These are phyloP conservation scores for Neofusicoccum ribis DNA, from an alignment of 2,329 filamentous ascomycete species.

Conservation along the genomic window DNA sequence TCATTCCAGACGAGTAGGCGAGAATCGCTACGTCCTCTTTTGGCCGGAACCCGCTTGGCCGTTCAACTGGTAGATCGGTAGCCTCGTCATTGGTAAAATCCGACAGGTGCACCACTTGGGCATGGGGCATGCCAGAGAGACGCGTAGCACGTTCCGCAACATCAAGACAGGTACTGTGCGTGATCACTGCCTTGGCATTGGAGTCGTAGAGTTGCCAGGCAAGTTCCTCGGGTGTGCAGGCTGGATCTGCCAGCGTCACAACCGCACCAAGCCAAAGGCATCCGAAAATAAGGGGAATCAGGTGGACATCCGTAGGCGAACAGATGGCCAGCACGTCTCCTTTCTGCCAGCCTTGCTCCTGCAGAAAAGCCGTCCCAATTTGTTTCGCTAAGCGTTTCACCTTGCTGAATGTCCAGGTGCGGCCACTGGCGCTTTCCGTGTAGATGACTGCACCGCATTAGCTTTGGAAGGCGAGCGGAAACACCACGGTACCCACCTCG, in stretches of 20 bases:
- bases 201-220: conserved; percentile 20
- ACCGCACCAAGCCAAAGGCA: conserved; percentile 29
- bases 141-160: background rate
- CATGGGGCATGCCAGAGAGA: background rate
- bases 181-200: conserved; percentile 22
- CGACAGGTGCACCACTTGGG: conserved; percentile 10
- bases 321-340: conserved; percentile 26
- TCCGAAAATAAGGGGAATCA: conserved; percentile 24
- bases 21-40: conserved; percentile 23
- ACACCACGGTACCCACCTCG: no score
- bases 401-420: no score
- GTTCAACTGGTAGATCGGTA: no score
- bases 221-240: conserved; percentile 27
- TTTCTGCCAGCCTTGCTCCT: conserved; percentile 20
- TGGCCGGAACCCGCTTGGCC: conserved; percentile 23
- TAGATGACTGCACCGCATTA: no score
- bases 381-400: no score
- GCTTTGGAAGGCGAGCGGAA: no score
- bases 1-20: conserved; percentile 26
- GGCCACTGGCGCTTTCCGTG: no score
- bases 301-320: conserved; percentile 24
- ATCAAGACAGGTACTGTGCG: conserved; percentile 13
- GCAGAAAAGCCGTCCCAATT: no score
- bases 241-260: conserved; percentile 30
- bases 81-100: no score